Base-by-base conservation (phyloP, 495 filamentous ascomycete genomes). In the Jackrogersella minutella region DNA sequence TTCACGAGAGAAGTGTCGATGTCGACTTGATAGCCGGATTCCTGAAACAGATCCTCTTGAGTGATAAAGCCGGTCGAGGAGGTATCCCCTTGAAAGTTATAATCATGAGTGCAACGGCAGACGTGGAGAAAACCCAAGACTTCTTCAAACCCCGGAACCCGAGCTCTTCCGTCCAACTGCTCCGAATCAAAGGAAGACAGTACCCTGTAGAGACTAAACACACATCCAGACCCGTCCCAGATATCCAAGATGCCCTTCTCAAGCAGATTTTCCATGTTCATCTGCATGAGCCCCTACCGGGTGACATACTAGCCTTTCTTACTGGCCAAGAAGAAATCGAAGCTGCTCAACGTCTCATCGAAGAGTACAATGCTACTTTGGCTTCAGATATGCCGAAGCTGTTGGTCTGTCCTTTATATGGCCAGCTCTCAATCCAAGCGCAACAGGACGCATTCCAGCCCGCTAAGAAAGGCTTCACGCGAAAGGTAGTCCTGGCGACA, bases 1-100 rank as follows among this genome's bases (percentile, higher is more conserved):
- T 98, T 2, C 96, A 99, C 78, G 96, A 99, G 77, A 84, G 96
- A 56, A 96, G 94, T 56, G 86, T 97, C n/a, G 97, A 97, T 70
- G 94, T 97, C 13, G 96, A 99, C 80, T 76, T 98, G 47, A 79
- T 96, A 0, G 80, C 92, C 49, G 96, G 96, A 0, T 98, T 99
- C 67, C 76, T 98, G 63, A 91, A 88, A 71, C 89, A 90, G 59
- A 80, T 96, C 26, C 74, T 92, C 0, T 77, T 79, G 26, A 86
- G 87, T 3, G 79, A 84, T 61, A 82, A 80, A 55, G 77, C 76
- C 11, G 90, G 85, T 17, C 82, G 89, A 31, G 88, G 86, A 14
- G 90, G 90, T 9, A 76, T 91, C 39, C 86, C 90, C 0, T 78
- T 98, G 58, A 98, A 97, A 73, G 88, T 97, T 8, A 85, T 96